Conservation (phyloP, 148 eudicot species). For the Vaccinium myrtillus region DNA sequence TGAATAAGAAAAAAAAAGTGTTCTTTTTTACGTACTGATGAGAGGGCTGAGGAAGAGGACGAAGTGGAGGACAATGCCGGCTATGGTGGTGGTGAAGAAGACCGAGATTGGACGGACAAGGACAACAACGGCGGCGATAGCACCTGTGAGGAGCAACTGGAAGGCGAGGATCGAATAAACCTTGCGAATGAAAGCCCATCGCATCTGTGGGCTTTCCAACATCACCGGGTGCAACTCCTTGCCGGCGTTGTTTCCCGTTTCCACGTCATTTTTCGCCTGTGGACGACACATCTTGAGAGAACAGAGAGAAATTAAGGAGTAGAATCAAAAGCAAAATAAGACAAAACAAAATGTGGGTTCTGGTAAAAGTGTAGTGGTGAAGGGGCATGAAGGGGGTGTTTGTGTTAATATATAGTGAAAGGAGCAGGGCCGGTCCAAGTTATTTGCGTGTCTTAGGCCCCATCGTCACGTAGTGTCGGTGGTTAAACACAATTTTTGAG, state of each 20-base stretch:
- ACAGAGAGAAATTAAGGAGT: no score
- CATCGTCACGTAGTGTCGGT: no score
- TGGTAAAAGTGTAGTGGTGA: no score
- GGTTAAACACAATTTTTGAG: no score
- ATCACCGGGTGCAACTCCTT: conserved; percentile 57
- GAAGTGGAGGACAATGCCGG: conserved; percentile 66
- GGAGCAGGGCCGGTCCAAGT: no score
- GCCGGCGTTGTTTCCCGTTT: conserved; percentile 27
- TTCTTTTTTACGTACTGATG: conserved; percentile 37
- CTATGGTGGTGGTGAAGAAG: conserved; percentile 53
- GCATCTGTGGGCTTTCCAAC: conserved; percentile 59
- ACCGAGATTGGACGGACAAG: conserved; percentile 47
- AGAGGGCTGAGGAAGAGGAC: conserved; percentile 66
- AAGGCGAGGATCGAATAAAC: conserved; percentile 66
- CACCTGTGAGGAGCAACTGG: conserved; percentile 69
- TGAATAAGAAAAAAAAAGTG: background rate
- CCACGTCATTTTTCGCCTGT: conserved; percentile 56
- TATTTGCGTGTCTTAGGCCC: no score
- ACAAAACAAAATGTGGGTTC: no score
- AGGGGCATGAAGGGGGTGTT: no score
- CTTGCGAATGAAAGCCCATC: conserved; percentile 88
- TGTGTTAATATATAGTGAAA: no score
- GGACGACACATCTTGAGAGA: background rate
- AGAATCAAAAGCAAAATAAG: no score
- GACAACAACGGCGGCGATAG: conserved; percentile 71